Evolutionary conservation across 371 early-diverging fungal genomes (phyloP), one percentile per base, ranked within the genome.

Genomic region (Syncephalis fuscata): DNA sequence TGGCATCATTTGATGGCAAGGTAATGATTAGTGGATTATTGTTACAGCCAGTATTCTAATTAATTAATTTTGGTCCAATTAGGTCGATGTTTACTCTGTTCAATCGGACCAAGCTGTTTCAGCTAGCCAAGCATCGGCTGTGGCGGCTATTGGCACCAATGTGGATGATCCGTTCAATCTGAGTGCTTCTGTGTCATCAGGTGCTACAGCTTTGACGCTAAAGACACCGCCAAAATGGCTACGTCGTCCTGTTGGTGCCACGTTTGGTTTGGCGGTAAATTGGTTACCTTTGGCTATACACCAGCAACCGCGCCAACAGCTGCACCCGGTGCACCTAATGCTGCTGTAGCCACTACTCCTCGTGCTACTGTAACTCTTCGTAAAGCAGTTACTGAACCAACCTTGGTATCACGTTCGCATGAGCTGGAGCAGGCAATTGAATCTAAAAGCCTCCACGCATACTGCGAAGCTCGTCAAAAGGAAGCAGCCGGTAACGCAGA

Each of bases 161-260:
- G 90, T 89, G 59, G 78, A 77, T 1, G 58, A 67, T 25, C 60
- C 56, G 44, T 59, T 37, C 48, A 54, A 16, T 41, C 52, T 32
- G 7, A 32, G 11, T 32, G 32, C 32, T 7, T 32, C 32, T 32
- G 11, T 11, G 7, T 11, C 51, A 21, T 24, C 45, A n/a, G 54
- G 62, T 40, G 25, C 56, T 16, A 56, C 67, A 0, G 54, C 76
- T 7, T 74, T 88, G 51, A 57, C 70, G 8, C 71, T 95, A 19
- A 82, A 79, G 49, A 76, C 82, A 22, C 87, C 95, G 39, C 96
- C 98, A 25, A 91, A 88, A 66, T 97, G 98, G 98, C 75, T 92
- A 19, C 78, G 88, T 32, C 73, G 92, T 3, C 94, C 94, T 15
- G 80, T 78, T 0, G 91, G 93, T 14, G 90, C 82, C 2, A 67